Evolutionary conservation across 306 rosid genomes (phyloP).

Genomic region (Urtica urens): DNA sequence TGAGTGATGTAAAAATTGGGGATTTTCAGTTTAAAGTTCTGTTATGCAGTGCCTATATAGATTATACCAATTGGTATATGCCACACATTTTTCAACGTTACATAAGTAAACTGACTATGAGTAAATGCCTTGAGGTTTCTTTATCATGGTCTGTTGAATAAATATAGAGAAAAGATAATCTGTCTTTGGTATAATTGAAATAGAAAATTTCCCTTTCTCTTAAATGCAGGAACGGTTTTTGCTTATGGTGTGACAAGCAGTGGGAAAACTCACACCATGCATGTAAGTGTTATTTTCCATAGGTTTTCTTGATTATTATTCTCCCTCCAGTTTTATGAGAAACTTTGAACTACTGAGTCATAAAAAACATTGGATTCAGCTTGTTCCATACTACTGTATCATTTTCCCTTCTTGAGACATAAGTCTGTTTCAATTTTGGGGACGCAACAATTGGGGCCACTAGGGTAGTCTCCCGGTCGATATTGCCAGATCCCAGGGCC

Average conservation of each 20-base stretch:
- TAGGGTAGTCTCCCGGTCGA: too few relatives aligned
- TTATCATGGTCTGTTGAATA: background rate
- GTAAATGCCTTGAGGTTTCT: constrained; percentile 2
- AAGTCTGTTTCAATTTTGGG: too few relatives aligned
- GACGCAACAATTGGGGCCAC: too few relatives aligned
- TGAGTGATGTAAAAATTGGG: background rate
- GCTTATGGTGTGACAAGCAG: constrained; percentile 99
- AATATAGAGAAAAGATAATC: constrained; percentile 1
- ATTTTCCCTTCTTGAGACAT: too few relatives aligned
- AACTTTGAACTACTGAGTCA: too few relatives aligned
- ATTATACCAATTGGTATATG: background rate
- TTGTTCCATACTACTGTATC: too few relatives aligned
- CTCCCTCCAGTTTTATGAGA: too few relatives aligned
- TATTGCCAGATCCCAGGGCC: too few relatives aligned
- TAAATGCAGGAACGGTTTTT: constrained; percentile 86
- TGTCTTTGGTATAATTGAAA: background rate
- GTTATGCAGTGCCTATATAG: background rate
- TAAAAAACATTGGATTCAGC: too few relatives aligned
- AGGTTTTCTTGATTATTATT: background rate
- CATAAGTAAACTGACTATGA: background rate
- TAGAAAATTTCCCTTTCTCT: background rate
- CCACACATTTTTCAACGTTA: too few relatives aligned
- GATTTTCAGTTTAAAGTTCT: background rate
- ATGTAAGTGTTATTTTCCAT: constrained; percentile 43
- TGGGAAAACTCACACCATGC: constrained; percentile 99